A percentile compares a stretch with the other conserved stretches of the same genome.
These are phyloP conservation scores for Garcia nutans DNA, from an alignment of 345 rosid genomes.

Conservation along the genomic window DNA sequence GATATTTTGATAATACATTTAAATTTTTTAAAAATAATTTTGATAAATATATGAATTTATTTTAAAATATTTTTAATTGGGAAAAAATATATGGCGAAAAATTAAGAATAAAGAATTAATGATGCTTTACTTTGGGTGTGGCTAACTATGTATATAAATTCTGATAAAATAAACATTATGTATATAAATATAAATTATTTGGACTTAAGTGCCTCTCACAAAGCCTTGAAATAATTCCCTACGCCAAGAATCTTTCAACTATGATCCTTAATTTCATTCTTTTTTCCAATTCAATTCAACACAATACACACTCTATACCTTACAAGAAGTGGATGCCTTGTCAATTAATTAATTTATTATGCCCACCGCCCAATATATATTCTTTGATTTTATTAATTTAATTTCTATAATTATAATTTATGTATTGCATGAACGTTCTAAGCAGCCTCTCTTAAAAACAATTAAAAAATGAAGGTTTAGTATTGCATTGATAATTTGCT, in stretches of 20 bases:
- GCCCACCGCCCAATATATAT: constrained; percentile 4
- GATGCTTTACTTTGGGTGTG: constrained; percentile 35
- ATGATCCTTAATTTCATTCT: not conserved
- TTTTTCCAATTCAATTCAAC: not conserved
- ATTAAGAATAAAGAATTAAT: not conserved
- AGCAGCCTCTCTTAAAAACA: not conserved
- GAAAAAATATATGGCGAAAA: too few species aligned
- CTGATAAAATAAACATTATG: too few species aligned
- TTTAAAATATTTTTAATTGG: too few species aligned
- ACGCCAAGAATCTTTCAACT: constrained; percentile 34
- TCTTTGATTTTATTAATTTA: not conserved
- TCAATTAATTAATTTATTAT: not conserved
- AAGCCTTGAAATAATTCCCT: constrained; percentile 11
- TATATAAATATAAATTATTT: not conserved
- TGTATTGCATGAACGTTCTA: not conserved
- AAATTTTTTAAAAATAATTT: too few species aligned
- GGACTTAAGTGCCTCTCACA: constrained; percentile 29
- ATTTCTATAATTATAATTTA: too few species aligned
- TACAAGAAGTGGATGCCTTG: not conserved
- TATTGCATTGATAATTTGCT: not conserved
- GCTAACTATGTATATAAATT: not conserved
- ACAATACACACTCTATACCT: not conserved
- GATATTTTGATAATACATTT: too few species aligned
- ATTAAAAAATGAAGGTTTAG: not conserved
- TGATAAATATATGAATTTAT: too few species aligned